Evolutionary conservation across 2,329 filamentous ascomycete species (phyloP), one percentile per base, ranked within the genome.

Genomic region (Chrysosporium queenslandicum): DNA sequence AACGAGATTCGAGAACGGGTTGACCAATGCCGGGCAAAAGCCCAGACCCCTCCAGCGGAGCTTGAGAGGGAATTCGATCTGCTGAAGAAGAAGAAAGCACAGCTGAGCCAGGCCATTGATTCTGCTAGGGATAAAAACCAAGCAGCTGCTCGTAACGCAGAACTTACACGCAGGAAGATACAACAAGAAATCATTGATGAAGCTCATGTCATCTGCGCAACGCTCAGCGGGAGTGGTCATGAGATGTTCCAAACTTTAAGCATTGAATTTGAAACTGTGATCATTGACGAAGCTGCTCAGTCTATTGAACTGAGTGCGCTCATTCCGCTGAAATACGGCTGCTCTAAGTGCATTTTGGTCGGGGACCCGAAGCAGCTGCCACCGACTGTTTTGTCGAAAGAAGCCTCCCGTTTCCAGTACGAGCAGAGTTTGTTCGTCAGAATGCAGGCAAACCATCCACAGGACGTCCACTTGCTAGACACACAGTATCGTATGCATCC

Each of bases 401-500:
- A 90, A 60, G 92, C 92, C 3, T 87, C 90, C 12, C 81, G 83
- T 34, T 97, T 90, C 68, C 89, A 92, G 58, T 98, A 97, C 69
- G 91, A 97, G 64, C 92, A 98, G 71, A 95, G 88, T 77, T 74
- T 98, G 70, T 98, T 98, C 72, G 92, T 97, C 50, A 86, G 92
- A 30, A 98, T 98, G 91, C 92, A 97, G 66, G 83, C 83, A 62
- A 96, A 96, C 58, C 84, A 91, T 61, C 87, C 88, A 0, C 75
- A 86, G 29, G 85, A 94, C 58, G 83, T 98, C 14, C 91, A 98
- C 72, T 77, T 98, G 23, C 80, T 98, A n/a, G 91, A 97, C 64
- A 92, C 86, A 52, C 92, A 98, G 65, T 98, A 98, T 67, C 92
- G 92, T 70, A 98, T 98, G 94, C 92, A 98, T 71, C 92, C 94